A percentile compares a stretch with the other conserved stretches of the same genome.
phyloP scores from a whole-genome alignment of 2,329 filamentous ascomycete genomes.

The Epichloe coenophiala region DNA sequence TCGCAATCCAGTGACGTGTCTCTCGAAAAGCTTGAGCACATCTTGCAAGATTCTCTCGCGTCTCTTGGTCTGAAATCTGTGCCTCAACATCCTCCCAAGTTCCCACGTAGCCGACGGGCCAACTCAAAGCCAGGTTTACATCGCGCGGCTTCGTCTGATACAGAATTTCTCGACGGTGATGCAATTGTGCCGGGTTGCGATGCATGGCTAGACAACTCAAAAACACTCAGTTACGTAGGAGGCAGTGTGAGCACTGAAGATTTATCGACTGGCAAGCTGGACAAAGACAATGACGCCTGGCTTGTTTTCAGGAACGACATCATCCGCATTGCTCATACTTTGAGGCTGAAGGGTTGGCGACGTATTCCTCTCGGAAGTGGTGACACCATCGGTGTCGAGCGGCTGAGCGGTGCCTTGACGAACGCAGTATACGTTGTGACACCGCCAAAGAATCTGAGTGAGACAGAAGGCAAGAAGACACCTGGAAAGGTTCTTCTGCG shows the following conservation, averaged over 20 bases:
- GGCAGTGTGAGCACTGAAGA: constrained; percentile 29
- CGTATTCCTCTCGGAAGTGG: constrained; percentile 61
- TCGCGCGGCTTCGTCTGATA: constrained; percentile 59
- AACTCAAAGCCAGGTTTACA: constrained; percentile 24
- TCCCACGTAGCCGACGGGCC: constrained; percentile 27
- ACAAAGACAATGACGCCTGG: constrained; percentile 69
- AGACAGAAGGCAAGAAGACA: constrained; percentile 27
- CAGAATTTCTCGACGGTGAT: constrained; percentile 73
- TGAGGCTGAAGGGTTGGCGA: constrained; percentile 85
- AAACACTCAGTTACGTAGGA: constrained; percentile 65
- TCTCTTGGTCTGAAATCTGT: constrained; percentile 34
- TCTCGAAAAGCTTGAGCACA: constrained; percentile 68
- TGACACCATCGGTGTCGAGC: constrained; percentile 54
- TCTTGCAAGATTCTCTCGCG: constrained; percentile 55
- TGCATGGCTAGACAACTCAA: constrained; percentile 75
- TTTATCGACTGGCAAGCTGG: constrained; percentile 28
- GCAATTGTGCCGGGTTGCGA: constrained; percentile 74
- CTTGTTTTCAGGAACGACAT: constrained; percentile 84
- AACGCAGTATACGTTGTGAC: constrained; percentile 94
- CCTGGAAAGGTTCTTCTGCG: constrained; percentile 68
- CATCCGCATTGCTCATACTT: constrained; percentile 73
- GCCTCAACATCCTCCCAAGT: constrained; percentile 28
- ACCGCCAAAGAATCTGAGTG: constrained; percentile 51
- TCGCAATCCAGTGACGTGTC: constrained; percentile 60
- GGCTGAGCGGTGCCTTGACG: constrained; percentile 81